A percentile compares a stretch with the other conserved stretches of the same genome.
Conservation (phyloP, 179 eudicot species). For the Sideroxylon spinosum region DNA sequence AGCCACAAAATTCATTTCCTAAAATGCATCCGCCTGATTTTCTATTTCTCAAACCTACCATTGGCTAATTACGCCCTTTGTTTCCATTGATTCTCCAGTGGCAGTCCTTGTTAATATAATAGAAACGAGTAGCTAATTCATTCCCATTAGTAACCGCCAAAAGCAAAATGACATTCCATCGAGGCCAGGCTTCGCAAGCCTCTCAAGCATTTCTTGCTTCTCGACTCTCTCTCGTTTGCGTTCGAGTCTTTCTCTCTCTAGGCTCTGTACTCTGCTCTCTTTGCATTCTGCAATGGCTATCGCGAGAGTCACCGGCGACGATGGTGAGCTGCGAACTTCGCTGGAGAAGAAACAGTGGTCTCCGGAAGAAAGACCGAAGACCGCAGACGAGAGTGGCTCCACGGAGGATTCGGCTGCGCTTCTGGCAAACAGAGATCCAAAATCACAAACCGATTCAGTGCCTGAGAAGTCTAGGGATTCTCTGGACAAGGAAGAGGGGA, state of each 20-base stretch:
- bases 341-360: neutral
- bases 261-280: neutral
- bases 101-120: neutral
- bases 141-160: neutral
- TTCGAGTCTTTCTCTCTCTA: conserved; percentile 4
- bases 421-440: neutral
- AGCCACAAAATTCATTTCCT: neutral
- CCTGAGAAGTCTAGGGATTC: neutral
- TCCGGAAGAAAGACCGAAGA: neutral
- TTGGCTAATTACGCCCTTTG: neutral
- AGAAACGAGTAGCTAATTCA: neutral
- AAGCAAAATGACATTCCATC: neutral
- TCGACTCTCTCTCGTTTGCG: neutral
- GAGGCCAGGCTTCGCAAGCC: neutral
- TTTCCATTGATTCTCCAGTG: neutral
- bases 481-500: neutral
- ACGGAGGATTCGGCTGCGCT: neutral
- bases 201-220: conserved; percentile 6
- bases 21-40: no score
- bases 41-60: neutral
- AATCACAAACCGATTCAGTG: neutral
- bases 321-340: neutral
- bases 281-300: neutral
- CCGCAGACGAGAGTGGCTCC: neutral
- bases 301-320: neutral